Evolutionary conservation across 2,329 filamentous ascomycete species (phyloP), one percentile per base, ranked within the genome.

Genomic region (Gremmenia infestans): DNA sequence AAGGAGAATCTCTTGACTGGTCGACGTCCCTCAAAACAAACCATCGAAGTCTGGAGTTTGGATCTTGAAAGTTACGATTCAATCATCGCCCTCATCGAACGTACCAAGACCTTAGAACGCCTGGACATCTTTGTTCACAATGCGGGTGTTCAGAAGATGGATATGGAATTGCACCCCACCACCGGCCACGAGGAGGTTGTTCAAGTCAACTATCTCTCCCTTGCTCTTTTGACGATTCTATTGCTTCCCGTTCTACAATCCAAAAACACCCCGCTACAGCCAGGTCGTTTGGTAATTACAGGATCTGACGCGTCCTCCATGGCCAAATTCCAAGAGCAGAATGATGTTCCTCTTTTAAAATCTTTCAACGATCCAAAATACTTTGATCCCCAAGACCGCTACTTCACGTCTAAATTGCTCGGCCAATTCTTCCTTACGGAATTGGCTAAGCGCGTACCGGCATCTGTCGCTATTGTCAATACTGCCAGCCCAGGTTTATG

Each of bases 161-260:
- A 12, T 4, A 9, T 22, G 3, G 17, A 5, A 25, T 15, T 35
- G 14, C 14, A 17, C 7, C 25, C 7, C 28, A 12, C 25, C 5
- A 73, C 68, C 1, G 68, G 74, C 3, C 71, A 74, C 54, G 73
- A 77, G 56, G 63, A 69, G n/a, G 68, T 64, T 15, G 56, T 77
- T 17, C 74, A 77, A 54, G 63, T 67, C 14, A 68, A 67, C 46
- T 62, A 65, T n/a, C 49, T 65, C 22, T 55, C 60, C 5, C 66
- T 60, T 2, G 56, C 62, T 19, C 53, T 67, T 7, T 48, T 67
- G 12, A 53, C 60, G 1, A 43, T 63, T 28, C 45, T 65, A 6
- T 46, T 67, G 12, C 48, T 63, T 12, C 57, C 62, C 4, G 63
- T 75, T 19, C 60, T 72, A 11, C 57, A 52, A 47, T 15, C 19